Base-by-base conservation (phyloP, 805 yeast species). In the Tetrapisispora fleetii region DNA sequence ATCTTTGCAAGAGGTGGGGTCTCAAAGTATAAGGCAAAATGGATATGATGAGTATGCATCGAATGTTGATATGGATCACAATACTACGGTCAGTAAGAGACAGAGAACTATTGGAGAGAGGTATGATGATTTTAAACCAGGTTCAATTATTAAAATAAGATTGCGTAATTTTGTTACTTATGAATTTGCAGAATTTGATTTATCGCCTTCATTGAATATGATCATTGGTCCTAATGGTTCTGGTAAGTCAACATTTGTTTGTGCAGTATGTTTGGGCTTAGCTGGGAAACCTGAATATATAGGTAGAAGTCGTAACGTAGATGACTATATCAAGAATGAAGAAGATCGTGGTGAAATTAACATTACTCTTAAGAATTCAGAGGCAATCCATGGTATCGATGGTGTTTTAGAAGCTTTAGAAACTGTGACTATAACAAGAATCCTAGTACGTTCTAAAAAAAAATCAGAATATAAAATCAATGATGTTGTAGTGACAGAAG, bases 181-280 rank as follows among this genome's bases (percentile, higher is more conserved):
- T 62, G 58, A 79, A 1, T 66, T 75, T 42, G 80, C 85, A 0
- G 89, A 83, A 63, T 88, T 87, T 64, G 72, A 74, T 37, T 74
- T 91, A 49, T 84, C 91, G 0, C 96, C 97, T 0, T 73, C 82
- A 1, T 72, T 93, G 60, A 93, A 93, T 61, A 79, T 93, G 82
- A 85, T 93, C 50, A 83, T 93, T 47, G 99, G 97, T 0, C 97
- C 97, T 13, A 93, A 93, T 63, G 99, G 99, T 35, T 79, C 95
- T 0, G 99, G 99, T 7, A 93, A 93, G 59, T 82, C 93, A 37
- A 88, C 98, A 0, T 78, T 93, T 58, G 90, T 93, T 4, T 86
- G 96, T 51, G 98, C 96, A 0, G 78, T 91, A 1, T 91, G 95
- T 60, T 71, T 93, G 33, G 95, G 96, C 0, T 68, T 93, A 17